Conservation (phyloP, 148 eudicot species). For the Spergularia bocconei region DNA sequence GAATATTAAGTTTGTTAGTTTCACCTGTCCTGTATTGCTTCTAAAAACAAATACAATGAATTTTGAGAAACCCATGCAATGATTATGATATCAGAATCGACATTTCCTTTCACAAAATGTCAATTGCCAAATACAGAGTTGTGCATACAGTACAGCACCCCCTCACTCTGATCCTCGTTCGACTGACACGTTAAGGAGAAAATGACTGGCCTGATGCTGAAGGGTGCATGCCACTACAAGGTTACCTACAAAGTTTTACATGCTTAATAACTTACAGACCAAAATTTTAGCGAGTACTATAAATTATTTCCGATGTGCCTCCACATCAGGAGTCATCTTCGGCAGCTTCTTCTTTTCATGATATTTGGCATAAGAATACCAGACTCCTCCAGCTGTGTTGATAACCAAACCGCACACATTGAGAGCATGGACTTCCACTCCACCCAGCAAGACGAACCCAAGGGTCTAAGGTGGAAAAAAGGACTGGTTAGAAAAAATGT, state of each 20-base stretch:
- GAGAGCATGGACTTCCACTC: slow-evolving; percentile 83
- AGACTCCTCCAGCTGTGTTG: slow-evolving; percentile 87
- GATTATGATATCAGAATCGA: too few species aligned
- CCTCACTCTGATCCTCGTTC: too few species aligned
- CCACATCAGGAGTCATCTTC: slow-evolving; percentile 50
- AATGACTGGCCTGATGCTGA: background rate
- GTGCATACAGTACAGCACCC: too few species aligned
- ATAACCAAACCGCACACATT: slow-evolving; percentile 75
- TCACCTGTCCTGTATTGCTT: too few species aligned
- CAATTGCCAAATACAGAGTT: too few species aligned
- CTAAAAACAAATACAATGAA: too few species aligned
- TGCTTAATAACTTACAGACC: background rate
- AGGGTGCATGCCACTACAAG: background rate
- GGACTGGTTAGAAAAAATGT: background rate
- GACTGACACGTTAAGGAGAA: too few species aligned
- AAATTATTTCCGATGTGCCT: slow-evolving; percentile 46
- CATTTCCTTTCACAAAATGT: too few species aligned
- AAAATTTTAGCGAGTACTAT: background rate
- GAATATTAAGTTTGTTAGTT: too few species aligned
- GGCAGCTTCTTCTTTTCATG: slow-evolving; percentile 63
- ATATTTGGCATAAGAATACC: slow-evolving; percentile 90
- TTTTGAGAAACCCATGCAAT: too few species aligned
- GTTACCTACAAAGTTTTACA: background rate
- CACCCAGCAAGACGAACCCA: slow-evolving; percentile 86
- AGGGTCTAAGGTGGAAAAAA: slow-evolving; percentile 52